phyloP scores from a whole-genome alignment of 2,329 filamentous ascomycete genomes.

The Curvularia eragrostidis region DNA sequence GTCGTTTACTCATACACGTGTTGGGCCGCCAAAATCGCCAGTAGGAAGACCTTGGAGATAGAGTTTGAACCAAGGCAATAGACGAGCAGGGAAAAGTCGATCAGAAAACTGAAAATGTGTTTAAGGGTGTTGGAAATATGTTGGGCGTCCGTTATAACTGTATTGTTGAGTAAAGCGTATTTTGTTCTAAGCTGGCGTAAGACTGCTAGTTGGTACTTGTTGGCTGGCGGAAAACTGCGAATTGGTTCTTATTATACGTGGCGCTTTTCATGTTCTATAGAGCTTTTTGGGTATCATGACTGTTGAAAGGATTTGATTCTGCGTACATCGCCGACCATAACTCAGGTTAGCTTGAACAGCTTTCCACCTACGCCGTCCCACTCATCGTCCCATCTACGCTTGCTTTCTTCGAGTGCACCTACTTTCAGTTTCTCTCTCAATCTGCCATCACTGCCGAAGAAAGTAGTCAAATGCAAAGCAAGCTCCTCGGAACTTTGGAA shows the following conservation, averaged over 20 bases:
- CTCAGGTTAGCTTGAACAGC: slow-evolving; percentile 58
- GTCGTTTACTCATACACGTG: not conserved
- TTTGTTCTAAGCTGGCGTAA: not conserved
- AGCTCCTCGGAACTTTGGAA: slow-evolving; percentile 77
- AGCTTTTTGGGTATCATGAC: not conserved
- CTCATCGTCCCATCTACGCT: slow-evolving; percentile 85
- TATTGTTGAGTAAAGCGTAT: not conserved
- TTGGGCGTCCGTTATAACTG: not conserved
- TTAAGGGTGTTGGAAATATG: not conserved
- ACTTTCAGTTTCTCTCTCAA: slow-evolving; percentile 68
- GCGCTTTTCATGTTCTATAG: not conserved
- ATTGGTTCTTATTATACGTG: not conserved
- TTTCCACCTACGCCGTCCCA: slow-evolving; percentile 85
- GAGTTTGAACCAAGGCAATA: too few relatives aligned
- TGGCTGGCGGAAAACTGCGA: too few relatives aligned
- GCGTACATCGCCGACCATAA: not conserved
- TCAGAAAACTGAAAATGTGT: not conserved
- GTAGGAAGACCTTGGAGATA: not conserved
- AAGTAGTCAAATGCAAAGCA: slow-evolving; percentile 64
- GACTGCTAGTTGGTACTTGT: not conserved
- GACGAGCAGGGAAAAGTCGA: too few relatives aligned
- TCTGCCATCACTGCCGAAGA: slow-evolving; percentile 64
- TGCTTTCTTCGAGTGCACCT: slow-evolving; percentile 77
- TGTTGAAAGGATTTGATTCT: not conserved
- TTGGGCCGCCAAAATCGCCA: not conserved